Evolutionary conservation across 345 rosid genomes (phyloP).

Genomic region (Citrus reticulata): DNA sequence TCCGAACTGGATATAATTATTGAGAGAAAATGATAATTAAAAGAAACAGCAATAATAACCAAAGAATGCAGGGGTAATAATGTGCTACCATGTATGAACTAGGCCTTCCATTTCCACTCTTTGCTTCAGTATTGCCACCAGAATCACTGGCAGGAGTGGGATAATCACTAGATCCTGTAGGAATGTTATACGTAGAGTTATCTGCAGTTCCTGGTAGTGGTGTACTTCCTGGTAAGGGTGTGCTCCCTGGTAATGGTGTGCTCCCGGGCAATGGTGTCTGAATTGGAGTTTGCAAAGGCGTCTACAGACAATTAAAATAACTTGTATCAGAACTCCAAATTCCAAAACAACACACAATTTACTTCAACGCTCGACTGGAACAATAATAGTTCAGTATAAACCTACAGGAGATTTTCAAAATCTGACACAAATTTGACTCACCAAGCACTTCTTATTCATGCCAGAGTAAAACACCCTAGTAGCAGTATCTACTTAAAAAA

Average conservation of each 20-base stretch:
- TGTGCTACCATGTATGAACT: conserved; percentile 71
- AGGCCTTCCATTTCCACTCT: conserved; percentile 82
- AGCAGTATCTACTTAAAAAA: not conserved
- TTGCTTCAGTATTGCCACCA: conserved; percentile 52
- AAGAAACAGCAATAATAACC: not conserved
- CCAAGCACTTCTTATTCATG: not conserved
- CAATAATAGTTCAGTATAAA: not conserved
- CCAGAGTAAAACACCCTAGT: not conserved
- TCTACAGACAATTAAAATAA: conserved; percentile 37
- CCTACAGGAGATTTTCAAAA: not conserved
- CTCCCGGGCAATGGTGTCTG: conserved; percentile 74
- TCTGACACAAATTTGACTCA: not conserved
- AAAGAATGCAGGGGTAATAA: not conserved
- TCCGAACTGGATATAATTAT: not conserved
- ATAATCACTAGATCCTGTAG: conserved; percentile 83
- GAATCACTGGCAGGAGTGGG: conserved; percentile 73
- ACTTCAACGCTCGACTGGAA: not conserved
- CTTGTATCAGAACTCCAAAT: conserved; percentile 16
- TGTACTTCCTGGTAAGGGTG: conserved; percentile 37
- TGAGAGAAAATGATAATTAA: not conserved
- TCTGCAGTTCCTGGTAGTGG: conserved; percentile 55
- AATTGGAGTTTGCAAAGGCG: conserved; percentile 82
- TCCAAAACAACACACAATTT: not conserved
- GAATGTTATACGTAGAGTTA: conserved; percentile 79
- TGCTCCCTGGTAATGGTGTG: conserved; percentile 42